Evolutionary conservation across 2,329 filamentous ascomycete genomes (phyloP), one percentile per base, ranked within the genome.

Genomic region (Fonsecaea pedrosoi): DNA sequence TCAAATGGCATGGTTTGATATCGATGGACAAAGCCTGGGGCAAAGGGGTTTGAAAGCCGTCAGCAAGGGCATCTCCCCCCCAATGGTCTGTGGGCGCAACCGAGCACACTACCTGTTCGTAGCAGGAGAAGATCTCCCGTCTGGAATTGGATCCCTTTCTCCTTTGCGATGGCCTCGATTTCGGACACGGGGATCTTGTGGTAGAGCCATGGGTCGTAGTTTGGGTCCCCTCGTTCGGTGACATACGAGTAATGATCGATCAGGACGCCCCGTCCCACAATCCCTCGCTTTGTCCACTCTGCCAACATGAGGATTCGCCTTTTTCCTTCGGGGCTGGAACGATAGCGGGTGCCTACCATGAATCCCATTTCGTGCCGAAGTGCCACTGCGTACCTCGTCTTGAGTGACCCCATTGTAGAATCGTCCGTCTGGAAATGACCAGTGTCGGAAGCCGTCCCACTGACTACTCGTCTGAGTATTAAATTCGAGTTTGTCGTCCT

Each of bases 21-120:
- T 3, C 83, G 78, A 69, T 89, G 83, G 10, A 87, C 86, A 70
- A 84, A 86, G 0, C 89, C 89, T 1, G 85, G 10, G 10, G 25
- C 25, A 25, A 25, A 25, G 1, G 25, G 25, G 25, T 25, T 25
- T 25, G 25, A 25, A 25, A 25, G 25, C 25, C 25, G 25, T 25
- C 25, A 25, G 25, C 25, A 25, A 25, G 25, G 25, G 25, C 25
- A 25, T 25, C 25, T 2, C 25, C 25, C 25, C 25, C 25, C 25
- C 25, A 25, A 25, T 25, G 25, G 25, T 25, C 25, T 25, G 25
- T 25, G 25, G 25, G 25, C 25, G 25, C 25, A 25, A 25, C 2
- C 35, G 35, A 37, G 35, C 10, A 12, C 35, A 7, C 35, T 7
- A 8, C 71, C 71, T 6, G 69, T 72, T 12, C 70, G 69, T 25